A percentile compares a stretch with the other conserved stretches of the same genome.
Evolutionary conservation across 2,329 filamentous ascomycete genomes (phyloP).

Genomic region (Xylariaceae sp.): DNA sequence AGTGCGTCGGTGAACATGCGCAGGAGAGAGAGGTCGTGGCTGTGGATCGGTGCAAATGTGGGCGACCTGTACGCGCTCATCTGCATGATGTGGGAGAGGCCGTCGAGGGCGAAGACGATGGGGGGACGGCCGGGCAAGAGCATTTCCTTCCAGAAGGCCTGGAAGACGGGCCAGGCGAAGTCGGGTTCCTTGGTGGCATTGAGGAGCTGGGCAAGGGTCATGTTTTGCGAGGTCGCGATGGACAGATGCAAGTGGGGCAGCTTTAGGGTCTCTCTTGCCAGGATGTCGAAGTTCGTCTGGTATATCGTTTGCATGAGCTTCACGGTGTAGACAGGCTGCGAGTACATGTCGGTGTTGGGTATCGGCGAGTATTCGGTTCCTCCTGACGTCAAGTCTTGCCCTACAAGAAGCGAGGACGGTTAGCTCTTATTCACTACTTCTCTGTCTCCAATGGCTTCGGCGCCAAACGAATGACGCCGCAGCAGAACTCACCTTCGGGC

Average conservation of each 20-base stretch:
- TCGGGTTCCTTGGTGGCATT: conserved; percentile 70
- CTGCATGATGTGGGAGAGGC: conserved; percentile 75
- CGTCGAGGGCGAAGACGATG: conserved; percentile 73
- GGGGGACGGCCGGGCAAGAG: conserved; percentile 42
- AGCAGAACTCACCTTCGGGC: conserved; percentile 65
- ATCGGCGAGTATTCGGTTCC: conserved; percentile 75
- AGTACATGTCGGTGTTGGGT: conserved; percentile 59
- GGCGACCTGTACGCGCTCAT: conserved; percentile 68
- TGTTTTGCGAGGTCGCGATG: conserved; percentile 51
- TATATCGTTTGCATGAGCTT: conserved; percentile 67
- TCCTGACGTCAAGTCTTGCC: conserved; percentile 73
- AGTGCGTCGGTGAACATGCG: conserved; percentile 70
- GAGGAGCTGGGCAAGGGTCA: conserved; percentile 62
- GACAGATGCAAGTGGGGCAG: conserved; percentile 54
- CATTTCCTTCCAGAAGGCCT: conserved; percentile 77
- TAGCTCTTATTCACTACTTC: neutral
- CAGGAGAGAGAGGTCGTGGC: conserved; percentile 75
- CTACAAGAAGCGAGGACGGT: conserved; percentile 32
- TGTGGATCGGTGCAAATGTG: conserved; percentile 69
- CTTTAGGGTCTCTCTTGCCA: conserved; percentile 48
- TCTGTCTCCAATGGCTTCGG: neutral
- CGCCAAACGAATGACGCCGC: neutral
- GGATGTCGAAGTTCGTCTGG: conserved; percentile 63
- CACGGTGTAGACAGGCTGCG: conserved; percentile 72
- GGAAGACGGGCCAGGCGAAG: conserved; percentile 72